A percentile compares a stretch with the other conserved stretches of the same genome.
Conservation (phyloP, 192 early-diverging fungal species). For the Diversispora epigaea region DNA sequence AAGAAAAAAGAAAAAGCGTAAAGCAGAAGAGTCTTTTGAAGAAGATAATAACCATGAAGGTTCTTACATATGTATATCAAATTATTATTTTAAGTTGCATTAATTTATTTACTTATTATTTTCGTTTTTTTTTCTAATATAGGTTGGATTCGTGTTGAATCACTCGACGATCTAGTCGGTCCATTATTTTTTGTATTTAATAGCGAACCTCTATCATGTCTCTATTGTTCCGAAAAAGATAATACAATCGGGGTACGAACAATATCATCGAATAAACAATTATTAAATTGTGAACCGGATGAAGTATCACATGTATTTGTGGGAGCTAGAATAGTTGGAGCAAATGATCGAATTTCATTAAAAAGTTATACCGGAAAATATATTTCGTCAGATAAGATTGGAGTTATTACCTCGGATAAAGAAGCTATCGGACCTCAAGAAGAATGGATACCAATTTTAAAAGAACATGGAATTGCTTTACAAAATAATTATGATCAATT, state of each 20-base stretch:
- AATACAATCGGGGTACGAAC: slow-evolving; percentile 16
- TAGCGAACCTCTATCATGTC: slow-evolving; percentile 58
- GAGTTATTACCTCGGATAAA: slow-evolving; percentile 63
- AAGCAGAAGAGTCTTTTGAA: slow-evolving; percentile 44
- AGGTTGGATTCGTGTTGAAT: slow-evolving; percentile 68
- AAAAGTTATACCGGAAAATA: slow-evolving; percentile 67
- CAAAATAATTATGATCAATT: slow-evolving; percentile 67
- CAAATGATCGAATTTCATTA: slow-evolving; percentile 53
- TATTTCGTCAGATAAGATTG: slow-evolving; percentile 76
- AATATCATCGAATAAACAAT: not conserved
- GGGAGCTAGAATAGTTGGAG: slow-evolving; percentile 59
- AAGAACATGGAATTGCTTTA: slow-evolving; percentile 56
- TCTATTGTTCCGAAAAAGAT: slow-evolving; percentile 38
- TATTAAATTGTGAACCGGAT: slow-evolving; percentile 42
- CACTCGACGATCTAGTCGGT: slow-evolving; percentile 64
- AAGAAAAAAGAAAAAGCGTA: slow-evolving; percentile 67
- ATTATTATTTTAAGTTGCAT: not conserved
- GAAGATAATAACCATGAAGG: slow-evolving; percentile 35
- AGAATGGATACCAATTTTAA: slow-evolving; percentile 69
- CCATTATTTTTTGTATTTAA: slow-evolving; percentile 68
- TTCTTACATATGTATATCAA: not conserved
- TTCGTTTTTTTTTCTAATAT: not conserved
- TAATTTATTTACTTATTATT: not conserved
- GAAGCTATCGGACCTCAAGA: slow-evolving; percentile 81
- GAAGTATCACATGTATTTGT: slow-evolving; percentile 71